Evolutionary conservation across 305 asterid species (phyloP).

Genomic region (Fraxinus baroniana): DNA sequence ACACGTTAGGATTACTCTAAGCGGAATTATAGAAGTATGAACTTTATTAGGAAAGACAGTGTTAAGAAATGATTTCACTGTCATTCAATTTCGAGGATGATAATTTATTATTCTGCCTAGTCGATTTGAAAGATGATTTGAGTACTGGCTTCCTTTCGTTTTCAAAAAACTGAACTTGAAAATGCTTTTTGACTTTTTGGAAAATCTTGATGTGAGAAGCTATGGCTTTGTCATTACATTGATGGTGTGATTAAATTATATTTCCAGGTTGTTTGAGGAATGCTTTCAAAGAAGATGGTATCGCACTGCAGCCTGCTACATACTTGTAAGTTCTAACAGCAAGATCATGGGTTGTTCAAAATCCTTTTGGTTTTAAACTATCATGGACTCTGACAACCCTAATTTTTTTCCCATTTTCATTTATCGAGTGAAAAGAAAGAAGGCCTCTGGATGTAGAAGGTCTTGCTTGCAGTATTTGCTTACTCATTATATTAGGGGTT

Average conservation of each 20-base stretch:
- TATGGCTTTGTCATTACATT: background rate
- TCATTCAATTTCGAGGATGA: background rate
- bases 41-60: background rate
- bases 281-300: slow-evolving; percentile 59
- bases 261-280: slow-evolving; percentile 48
- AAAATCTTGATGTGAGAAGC: background rate
- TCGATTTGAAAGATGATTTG: background rate
- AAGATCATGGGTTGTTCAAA: background rate
- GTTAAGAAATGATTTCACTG: background rate
- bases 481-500: background rate
- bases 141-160: background rate
- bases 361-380: background rate
- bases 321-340: slow-evolving; percentile 35
- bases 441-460: background rate
- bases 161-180: background rate
- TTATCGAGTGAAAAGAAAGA: background rate
- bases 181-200: background rate
- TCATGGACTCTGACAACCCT: background rate
- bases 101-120: background rate
- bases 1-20: background rate
- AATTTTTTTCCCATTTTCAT: background rate
- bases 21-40: background rate
- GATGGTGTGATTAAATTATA: background rate
- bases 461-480: background rate
- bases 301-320: slow-evolving; percentile 60